Percentiles rank a stretch among this genome's conserved stretches.
Conservation (phyloP, 2,329 filamentous ascomycete genomes). For the Colletotrichum truncatum region DNA sequence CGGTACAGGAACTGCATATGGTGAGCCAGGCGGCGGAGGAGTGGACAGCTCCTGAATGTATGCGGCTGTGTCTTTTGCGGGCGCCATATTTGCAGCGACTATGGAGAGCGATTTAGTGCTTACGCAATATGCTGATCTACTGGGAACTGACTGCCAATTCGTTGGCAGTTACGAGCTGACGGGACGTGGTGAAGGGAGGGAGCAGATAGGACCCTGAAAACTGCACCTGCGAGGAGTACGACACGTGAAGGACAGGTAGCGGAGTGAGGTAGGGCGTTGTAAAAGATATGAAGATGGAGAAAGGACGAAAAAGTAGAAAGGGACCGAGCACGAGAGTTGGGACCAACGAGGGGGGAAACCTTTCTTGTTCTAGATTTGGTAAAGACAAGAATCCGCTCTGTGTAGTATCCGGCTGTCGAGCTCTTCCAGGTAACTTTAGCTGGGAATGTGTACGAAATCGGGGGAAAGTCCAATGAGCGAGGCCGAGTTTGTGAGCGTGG, state of each 20-base stretch:
- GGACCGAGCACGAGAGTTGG: background rate
- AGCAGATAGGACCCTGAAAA: background rate
- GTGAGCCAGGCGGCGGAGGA: slow-evolving; percentile 76
- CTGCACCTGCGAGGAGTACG: background rate
- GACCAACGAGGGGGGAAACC: slow-evolving; percentile 5
- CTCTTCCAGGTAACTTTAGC: background rate
- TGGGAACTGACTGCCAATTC: slow-evolving; percentile 1
- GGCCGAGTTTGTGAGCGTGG: slow-evolving; percentile 21
- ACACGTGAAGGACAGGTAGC: background rate
- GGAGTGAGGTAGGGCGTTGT: background rate
- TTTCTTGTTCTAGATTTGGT: slow-evolving; percentile 8
- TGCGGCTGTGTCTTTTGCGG: slow-evolving; percentile 43
- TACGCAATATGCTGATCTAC: slow-evolving; percentile 9
- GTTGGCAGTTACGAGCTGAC: background rate
- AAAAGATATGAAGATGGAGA: slow-evolving; percentile 7
- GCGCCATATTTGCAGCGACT: slow-evolving; percentile 39
- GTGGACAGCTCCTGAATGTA: slow-evolving; percentile 62
- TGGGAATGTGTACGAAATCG: slow-evolving; percentile 2
- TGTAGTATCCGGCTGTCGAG: background rate
- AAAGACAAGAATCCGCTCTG: background rate
- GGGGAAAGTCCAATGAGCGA: slow-evolving; percentile 19
- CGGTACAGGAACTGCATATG: slow-evolving; percentile 81
- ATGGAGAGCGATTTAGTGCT: background rate
- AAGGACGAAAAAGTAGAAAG: background rate
- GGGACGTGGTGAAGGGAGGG: background rate